Evolutionary conservation across 192 early-diverging fungal species (phyloP).

Genomic region (Backusella tuberculispora): DNA sequence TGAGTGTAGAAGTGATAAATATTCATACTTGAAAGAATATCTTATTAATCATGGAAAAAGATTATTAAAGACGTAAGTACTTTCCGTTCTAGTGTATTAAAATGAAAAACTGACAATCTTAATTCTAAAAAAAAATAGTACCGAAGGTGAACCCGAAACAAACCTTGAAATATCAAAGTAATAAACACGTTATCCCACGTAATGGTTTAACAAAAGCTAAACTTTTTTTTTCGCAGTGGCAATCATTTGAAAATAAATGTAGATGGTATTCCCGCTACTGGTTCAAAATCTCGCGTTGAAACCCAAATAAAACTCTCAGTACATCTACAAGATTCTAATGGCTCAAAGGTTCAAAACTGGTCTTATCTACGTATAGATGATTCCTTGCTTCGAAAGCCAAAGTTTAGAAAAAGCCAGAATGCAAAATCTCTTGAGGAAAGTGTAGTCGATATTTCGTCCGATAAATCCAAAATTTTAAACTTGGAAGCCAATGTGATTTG

Average conservation of each 20-base stretch:
- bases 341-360: slow-evolving; percentile 75
- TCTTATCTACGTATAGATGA: slow-evolving; percentile 87
- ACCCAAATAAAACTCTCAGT: slow-evolving; percentile 94
- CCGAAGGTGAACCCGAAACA: not conserved
- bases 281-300: slow-evolving; percentile 88
- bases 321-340: slow-evolving; percentile 71
- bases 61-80: not conserved
- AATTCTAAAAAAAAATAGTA: not conserved
- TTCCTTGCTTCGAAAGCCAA: slow-evolving; percentile 63
- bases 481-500: slow-evolving; percentile 85
- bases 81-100: not conserved
- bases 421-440: slow-evolving; percentile 20
- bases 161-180: not conserved
- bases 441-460: slow-evolving; percentile 27
- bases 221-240: not conserved
- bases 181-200: not conserved
- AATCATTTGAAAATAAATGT: slow-evolving; percentile 22
- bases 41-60: not conserved
- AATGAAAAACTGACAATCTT: not conserved
- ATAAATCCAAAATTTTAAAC: slow-evolving; percentile 53
- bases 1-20: not conserved
- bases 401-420: not conserved
- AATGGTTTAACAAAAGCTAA: not conserved
- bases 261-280: slow-evolving; percentile 50
- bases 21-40: slow-evolving; percentile 3